Base-by-base conservation (phyloP, 2,329 filamentous ascomycete species). In the Calonectria pteridis region DNA sequence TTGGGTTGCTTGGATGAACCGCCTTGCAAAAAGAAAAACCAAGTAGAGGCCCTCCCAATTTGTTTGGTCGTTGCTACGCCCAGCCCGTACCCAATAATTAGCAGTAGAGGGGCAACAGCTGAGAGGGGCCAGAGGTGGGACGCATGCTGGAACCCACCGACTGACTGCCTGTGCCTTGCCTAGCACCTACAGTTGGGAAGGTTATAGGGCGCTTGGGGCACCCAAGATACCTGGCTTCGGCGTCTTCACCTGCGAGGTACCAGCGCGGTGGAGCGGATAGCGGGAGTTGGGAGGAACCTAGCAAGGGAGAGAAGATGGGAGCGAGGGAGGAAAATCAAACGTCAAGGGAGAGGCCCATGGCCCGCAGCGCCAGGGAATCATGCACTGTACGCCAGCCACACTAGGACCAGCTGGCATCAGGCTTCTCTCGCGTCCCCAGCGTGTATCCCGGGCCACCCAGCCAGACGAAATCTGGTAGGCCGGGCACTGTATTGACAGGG, bases 361-460 rank as follows among this genome's bases (percentile, higher is more conserved):
- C 51, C 63, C 63, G n/a, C 40, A 53, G 28, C 33, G 14, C 53
- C 43, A 37, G 53, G 53, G 50, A 65, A 53, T 67, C 53, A 73
- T 75, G 71, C 68, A 77, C 75, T 76, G 75, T 74, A 65, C 76
- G 76, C 72, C 73, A 80, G 78, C 78, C 78, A 80, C 78, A 78
- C 70, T 37, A 67, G 43, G 59, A 73, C 64, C 78, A 79, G 76
- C 67, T 59, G 53, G 16, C 66, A 64, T 74, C 70, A 72, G 69
- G 69, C 73, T 73, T 79, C 76, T 77, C 65, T 59, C 74, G 72
- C 59, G 67, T 71, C 55, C 43, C 75, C 51, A 43, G 50, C 68
- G 74, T 73, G 77, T 67, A 75, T 67, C 69, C 67, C 50, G 23
- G 67, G 23, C 43, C 33, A 53, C 58, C 78, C 69, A 80, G 78